phyloP scores from a whole-genome alignment of 768 basidiomycete genomes.

The Lactifluus echinatus region DNA sequence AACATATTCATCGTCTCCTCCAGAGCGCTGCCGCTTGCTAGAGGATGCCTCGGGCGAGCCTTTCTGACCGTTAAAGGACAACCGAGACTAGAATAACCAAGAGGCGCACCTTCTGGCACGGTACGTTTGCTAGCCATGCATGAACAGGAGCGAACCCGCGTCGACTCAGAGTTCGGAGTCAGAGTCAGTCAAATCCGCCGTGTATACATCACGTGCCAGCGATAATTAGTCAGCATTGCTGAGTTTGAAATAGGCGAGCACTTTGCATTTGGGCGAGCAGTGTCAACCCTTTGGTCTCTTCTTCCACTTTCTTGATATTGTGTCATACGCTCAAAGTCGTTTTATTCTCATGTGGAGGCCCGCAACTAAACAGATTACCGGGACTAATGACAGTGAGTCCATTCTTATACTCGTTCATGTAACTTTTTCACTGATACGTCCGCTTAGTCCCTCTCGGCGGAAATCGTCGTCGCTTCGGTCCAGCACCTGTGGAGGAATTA shows the following conservation, averaged over 20 bases:
- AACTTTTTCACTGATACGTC: background rate
- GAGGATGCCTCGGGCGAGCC: slow-evolving; percentile 25
- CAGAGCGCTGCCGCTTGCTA: slow-evolving; percentile 35
- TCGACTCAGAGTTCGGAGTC: background rate
- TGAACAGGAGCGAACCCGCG: no score
- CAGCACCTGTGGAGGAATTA: slow-evolving; percentile 72
- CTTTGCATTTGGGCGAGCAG: slow-evolving; percentile 1
- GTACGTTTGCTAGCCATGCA: slow-evolving; percentile 16
- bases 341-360: slow-evolving; percentile 68
- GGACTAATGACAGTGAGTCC: slow-evolving; percentile 80
- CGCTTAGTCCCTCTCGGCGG: slow-evolving; percentile 58
- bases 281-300: slow-evolving; percentile 17
- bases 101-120: slow-evolving; percentile 24
- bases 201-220: background rate
- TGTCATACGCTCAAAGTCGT: slow-evolving; percentile 1
- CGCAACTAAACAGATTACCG: slow-evolving; percentile 81
- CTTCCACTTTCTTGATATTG: slow-evolving; percentile 18
- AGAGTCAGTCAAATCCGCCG: no score
- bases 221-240: slow-evolving; percentile 10
- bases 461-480: slow-evolving; percentile 84
- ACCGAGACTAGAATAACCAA: background rate
- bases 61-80: background rate
- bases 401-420: background rate
- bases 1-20: slow-evolving; percentile 48
- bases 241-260: slow-evolving; percentile 17